These are phyloP conservation scores for Cytauxzoon felis DNA, from an alignment of 169 alveolate species.

Conservation along the genomic window DNA sequence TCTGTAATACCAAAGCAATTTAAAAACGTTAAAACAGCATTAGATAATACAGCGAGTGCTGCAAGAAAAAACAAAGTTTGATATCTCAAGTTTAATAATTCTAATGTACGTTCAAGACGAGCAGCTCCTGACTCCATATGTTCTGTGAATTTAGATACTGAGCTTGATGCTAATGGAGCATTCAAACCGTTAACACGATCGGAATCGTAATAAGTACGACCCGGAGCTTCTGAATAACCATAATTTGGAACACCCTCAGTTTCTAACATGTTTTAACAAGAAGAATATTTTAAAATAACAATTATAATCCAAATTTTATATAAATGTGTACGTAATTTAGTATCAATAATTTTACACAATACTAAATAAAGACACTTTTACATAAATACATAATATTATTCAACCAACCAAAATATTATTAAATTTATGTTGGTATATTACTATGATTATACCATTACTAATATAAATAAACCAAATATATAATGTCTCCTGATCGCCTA, in stretches of 20 bases:
- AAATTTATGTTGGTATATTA: too few species aligned
- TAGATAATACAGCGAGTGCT: slow-evolving; percentile 75
- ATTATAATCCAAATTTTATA: too few species aligned
- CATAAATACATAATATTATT: too few species aligned
- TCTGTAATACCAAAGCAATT: slow-evolving; percentile 50
- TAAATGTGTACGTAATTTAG: too few species aligned
- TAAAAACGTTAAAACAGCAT: slow-evolving; percentile 71
- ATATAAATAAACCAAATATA: too few species aligned
- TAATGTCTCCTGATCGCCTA: too few species aligned
- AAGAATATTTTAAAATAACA: background rate
- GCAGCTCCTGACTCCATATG: slow-evolving; percentile 86
- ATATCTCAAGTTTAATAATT: slow-evolving; percentile 79
- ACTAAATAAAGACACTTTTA: too few species aligned
- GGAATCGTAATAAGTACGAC: slow-evolving; percentile 25
- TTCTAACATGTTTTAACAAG: slow-evolving; percentile 12
- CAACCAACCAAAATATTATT: too few species aligned
- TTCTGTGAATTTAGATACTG: slow-evolving; percentile 25
- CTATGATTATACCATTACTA: too few species aligned
- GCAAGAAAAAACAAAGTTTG: slow-evolving; percentile 83
- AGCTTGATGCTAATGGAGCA: slow-evolving; percentile 28
- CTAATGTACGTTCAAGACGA: slow-evolving; percentile 82
- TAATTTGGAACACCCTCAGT: slow-evolving; percentile 18
- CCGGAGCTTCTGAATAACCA: slow-evolving; percentile 62
- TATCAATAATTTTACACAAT: too few species aligned
- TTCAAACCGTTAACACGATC: slow-evolving; percentile 41